A percentile compares a stretch with the other conserved stretches of the same genome.
Conservation (phyloP, 805 yeast genomes). For the Millerago galiae region DNA sequence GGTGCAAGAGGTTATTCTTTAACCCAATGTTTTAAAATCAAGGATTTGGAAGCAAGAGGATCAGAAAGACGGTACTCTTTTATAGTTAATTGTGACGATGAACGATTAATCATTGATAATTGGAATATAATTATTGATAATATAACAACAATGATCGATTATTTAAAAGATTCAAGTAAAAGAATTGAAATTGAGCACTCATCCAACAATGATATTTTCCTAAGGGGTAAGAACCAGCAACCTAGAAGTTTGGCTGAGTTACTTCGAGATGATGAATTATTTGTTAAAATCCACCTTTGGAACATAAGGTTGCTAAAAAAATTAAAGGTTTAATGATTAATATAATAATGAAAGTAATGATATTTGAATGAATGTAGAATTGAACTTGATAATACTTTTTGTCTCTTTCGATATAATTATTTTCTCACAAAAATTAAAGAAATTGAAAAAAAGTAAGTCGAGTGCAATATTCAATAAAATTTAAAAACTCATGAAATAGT, state of each 20-base stretch:
- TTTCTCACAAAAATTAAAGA: too few relatives aligned
- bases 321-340: slow-evolving; percentile 7
- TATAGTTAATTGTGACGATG: slow-evolving; percentile 51
- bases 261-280: slow-evolving; percentile 44
- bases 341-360: background rate
- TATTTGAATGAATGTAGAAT: too few relatives aligned
- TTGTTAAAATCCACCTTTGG: slow-evolving; percentile 60
- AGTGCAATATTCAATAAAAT: too few relatives aligned
- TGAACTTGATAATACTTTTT: too few relatives aligned
- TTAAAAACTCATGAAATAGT: too few relatives aligned
- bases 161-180: slow-evolving; percentile 28
- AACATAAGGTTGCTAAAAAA: slow-evolving; percentile 44
- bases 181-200: slow-evolving; percentile 23
- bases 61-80: slow-evolving; percentile 63
- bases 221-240: slow-evolving; percentile 49
- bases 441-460: too few relatives aligned
- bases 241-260: slow-evolving; percentile 52
- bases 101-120: slow-evolving; percentile 41
- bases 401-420: too few relatives aligned
- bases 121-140: slow-evolving; percentile 47
- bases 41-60: slow-evolving; percentile 65
- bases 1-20: slow-evolving; percentile 53
- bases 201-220: slow-evolving; percentile 39
- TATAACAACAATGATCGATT: slow-evolving; percentile 33
- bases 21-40: slow-evolving; percentile 52